Conservation (phyloP, 2,329 filamentous ascomycete species). For the Spiromastix sp. region DNA sequence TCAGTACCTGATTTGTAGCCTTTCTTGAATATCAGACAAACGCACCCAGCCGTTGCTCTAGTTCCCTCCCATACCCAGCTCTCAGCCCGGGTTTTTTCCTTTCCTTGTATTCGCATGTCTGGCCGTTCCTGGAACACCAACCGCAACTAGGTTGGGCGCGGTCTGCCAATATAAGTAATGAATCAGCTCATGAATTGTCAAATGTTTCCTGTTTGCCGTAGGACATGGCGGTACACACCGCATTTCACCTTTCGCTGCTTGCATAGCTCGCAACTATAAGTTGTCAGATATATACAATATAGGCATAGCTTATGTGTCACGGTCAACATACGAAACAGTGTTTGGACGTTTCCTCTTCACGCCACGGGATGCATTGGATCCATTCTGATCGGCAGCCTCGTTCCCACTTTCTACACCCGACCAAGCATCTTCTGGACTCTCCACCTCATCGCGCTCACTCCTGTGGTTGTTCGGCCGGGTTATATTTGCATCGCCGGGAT, state of each 20-base stretch:
- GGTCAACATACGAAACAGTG: constrained; percentile 12
- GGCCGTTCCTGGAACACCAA: constrained; percentile 58
- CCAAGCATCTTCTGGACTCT: constrained; percentile 25
- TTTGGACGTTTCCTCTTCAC: constrained; percentile 11
- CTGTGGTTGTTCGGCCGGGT: constrained; percentile 3
- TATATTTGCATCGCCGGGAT: background rate
- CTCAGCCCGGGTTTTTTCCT: constrained; percentile 58
- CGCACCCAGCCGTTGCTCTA: constrained; percentile 55
- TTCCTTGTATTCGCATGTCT: constrained; percentile 58
- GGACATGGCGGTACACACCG: constrained; percentile 18
- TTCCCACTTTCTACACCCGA: constrained; percentile 27
- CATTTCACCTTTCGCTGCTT: constrained; percentile 25
- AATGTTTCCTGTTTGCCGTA: constrained; percentile 1
- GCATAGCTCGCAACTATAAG: constrained; percentile 21
- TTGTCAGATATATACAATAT: no score
- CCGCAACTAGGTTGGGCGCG: constrained; percentile 53
- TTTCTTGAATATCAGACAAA: background rate
- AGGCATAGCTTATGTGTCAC: no score
- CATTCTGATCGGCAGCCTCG: constrained; percentile 22
- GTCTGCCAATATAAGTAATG: constrained; percentile 24
- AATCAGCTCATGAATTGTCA: no score
- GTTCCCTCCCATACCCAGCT: constrained; percentile 59
- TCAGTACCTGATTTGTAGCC: background rate
- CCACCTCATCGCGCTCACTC: constrained; percentile 10
- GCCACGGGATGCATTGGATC: constrained; percentile 2